Base-by-base conservation (phyloP, 495 filamentous ascomycete genomes). In the Xylaria cubensis region DNA sequence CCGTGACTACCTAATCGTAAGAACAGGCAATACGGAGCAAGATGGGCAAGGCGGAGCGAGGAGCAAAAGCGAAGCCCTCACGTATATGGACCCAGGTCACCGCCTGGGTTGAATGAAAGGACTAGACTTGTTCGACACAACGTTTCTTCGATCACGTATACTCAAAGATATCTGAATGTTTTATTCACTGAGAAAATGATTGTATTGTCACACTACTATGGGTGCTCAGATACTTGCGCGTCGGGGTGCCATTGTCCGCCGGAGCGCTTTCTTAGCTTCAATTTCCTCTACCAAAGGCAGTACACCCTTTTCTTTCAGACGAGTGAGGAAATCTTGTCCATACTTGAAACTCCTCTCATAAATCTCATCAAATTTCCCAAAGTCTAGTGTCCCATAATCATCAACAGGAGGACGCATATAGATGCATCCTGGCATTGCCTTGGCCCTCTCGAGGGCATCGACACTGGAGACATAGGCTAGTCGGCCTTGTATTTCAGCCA, bases 391-490 rank as follows among this genome's bases (percentile, higher is more conserved):
- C 0, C 94, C 96, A 70, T 97, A 98, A 7, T 89, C 86, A 76
- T 98, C 97, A 68, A 99, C 92, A 4, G 96, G 96, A 34, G 97
- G 97, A 6, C 96, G 88, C 93, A 98, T 96, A 78, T 98, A 99
- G 29, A 95, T 82, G 79, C 94, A 97, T 7, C 96, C 97, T 0
- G 92, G 87, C 70, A 89, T 93, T 13, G 84, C 90, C 84, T 99
- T 99, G 29, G 97, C 95, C 26, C 94, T 87, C 80, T 99, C 96
- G 15, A 99, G 85, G 58, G 95, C 96, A 77, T 98, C 97, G 5
- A 97, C 93, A 34, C 91, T 94, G 3, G 90, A 93, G 10, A 99
- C 96, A 76, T 99, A 99, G 4, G 96, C 97, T 2, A 99, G 86
- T 7, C 95, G 88, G 5, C 93, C 93, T 83, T 99, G 97, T 73